Evolutionary conservation across 208 protist genomes (phyloP).

Genomic region (Porcisia hertigi): DNA sequence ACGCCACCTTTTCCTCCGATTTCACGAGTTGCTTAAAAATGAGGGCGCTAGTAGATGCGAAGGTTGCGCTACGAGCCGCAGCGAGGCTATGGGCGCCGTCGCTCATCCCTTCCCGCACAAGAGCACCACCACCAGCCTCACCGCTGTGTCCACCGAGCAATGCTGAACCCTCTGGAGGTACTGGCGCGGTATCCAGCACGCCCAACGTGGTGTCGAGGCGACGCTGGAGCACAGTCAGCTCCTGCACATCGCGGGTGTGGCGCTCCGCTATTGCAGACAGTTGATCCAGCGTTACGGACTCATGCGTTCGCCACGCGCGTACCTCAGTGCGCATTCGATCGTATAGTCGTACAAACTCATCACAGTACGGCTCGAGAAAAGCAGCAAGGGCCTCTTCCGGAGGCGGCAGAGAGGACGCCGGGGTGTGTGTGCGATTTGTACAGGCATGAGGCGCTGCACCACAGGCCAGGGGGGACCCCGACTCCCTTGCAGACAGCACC

Average conservation of each 20-base stretch:
- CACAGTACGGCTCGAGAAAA: constrained; percentile 26
- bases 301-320: constrained; percentile 14
- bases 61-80: background rate
- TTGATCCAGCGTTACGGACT: constrained; percentile 8
- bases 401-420: background rate
- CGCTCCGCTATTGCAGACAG: constrained; percentile 17
- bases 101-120: background rate
- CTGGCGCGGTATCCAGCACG: background rate
- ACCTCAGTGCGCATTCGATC: constrained; percentile 17
- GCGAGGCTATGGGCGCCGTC: background rate
- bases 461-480: background rate
- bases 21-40: constrained; percentile 34
- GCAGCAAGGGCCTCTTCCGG: constrained; percentile 7
- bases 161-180: background rate
- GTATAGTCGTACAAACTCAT: constrained; percentile 16
- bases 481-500: background rate
- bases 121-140: background rate
- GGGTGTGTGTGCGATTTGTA: background rate
- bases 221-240: constrained; percentile 17
- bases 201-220: background rate
- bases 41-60: constrained; percentile 26
- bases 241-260: constrained; percentile 19
- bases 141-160: no score
- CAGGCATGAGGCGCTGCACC: background rate
- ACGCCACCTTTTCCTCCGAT: constrained; percentile 34